Conservation (phyloP, 106 monocot genomes). For the Ottelia alismoides region DNA sequence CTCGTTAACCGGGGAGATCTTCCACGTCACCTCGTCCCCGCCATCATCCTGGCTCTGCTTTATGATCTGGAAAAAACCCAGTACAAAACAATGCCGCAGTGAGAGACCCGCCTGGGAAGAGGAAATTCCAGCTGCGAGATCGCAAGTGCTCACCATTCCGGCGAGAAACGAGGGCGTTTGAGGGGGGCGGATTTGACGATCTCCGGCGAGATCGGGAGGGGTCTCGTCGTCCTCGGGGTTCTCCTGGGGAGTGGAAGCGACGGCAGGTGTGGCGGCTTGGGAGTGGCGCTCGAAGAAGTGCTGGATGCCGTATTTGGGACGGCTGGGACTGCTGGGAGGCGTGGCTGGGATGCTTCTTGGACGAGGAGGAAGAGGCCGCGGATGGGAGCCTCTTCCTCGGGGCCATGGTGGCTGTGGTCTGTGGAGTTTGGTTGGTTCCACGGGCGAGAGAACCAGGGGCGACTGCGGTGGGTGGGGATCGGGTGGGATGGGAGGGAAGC, state of each 20-base stretch:
- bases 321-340: constrained; percentile 41
- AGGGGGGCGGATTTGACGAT: constrained; percentile 25
- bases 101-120: no score
- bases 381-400: constrained; percentile 44
- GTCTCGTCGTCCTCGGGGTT: no score
- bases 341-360: constrained; percentile 41
- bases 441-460: not conserved
- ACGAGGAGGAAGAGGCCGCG: constrained; percentile 21
- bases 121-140: not conserved
- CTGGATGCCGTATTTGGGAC: constrained; percentile 89
- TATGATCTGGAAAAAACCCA: no score
- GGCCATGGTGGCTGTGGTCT: constrained; percentile 42
- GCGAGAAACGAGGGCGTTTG: constrained; percentile 85
- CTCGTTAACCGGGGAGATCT: constrained; percentile 80
- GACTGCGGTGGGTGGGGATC: not conserved
- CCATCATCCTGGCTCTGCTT: constrained; percentile 97
- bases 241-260: constrained; percentile 12
- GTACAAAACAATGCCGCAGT: no score
- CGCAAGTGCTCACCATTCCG: constrained; percentile 57
- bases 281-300: constrained; percentile 98
- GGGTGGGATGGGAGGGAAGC: not conserved
- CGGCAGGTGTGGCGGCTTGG: constrained; percentile 33
- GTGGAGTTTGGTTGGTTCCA: no score
- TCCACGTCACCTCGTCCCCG: constrained; percentile 88
- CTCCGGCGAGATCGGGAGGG: constrained; percentile 63